Evolutionary conservation across 202 grass and related monocot genomes (phyloP), one percentile per base, ranked within the genome.

Genomic region (Setaria viridis): DNA sequence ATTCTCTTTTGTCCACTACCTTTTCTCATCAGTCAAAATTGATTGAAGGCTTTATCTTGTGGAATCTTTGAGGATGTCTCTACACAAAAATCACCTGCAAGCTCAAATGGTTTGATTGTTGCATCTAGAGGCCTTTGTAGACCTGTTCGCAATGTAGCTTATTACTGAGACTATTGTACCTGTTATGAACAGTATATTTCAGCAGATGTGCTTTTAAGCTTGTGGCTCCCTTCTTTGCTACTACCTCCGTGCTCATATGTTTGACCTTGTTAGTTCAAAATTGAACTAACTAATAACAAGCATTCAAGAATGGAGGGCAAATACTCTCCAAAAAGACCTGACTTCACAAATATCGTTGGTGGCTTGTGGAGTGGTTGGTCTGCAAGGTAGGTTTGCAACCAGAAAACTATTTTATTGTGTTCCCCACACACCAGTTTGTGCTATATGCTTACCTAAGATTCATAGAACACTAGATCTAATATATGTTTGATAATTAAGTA

Each of bases 1-100:
- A 3, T 92, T 97, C 86, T 90, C 88, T 72, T 97, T 97, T 10
- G 90, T 97, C 67, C 94, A 94, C 88, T 97, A 97, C 68, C 92
- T 97, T 81, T 97, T 97, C 88, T 91, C 94, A 42, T 92, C 90
- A n/a, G 92, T 97, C 65, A 97, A 97, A 84, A 97, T 97, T 81
- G 94, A 97, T 89, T 97, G 86, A 92, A 83, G 66, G 33, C 56
- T 62, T 58, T 76, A 32, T 88, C 63, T 60, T 87, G 78, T 49
- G 72, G 66, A 87, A 83, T 85, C 68, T 81, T 57, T 20, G 84
- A 80, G 62, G 57, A 78, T 86, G 58, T 72, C 37, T 82, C 55
- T 74, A 64, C 58, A 62, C 62, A 30, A 33, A 42, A 60, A 64
- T 77, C 17, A 83, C 34, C 47, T 63, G 13, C 34, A 71, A 72